Evolutionary conservation across 495 filamentous ascomycete species (phyloP).

Genomic region (Cercophora scortea): DNA sequence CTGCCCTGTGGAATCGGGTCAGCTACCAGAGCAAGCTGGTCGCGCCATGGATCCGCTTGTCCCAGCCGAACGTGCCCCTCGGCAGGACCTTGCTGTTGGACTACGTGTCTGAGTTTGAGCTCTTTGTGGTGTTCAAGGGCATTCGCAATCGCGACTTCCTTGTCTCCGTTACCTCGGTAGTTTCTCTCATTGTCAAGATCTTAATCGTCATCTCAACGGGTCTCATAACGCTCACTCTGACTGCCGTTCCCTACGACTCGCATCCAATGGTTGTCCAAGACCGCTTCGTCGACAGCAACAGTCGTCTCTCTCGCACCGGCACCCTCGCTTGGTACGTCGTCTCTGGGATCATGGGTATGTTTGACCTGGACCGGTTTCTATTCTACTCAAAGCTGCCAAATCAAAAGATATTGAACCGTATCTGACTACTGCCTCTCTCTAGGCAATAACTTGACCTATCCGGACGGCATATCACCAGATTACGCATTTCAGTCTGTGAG

Average conservation of each 20-base stretch:
- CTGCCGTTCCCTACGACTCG: neutral
- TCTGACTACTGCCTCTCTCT: too few species aligned
- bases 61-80: neutral
- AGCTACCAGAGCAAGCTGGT: slow-evolving; percentile 3
- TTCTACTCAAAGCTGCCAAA: too few species aligned
- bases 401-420: too few species aligned
- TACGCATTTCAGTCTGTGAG: slow-evolving; percentile 6
- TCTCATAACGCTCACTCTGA: slow-evolving; percentile 3
- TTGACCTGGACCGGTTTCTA: too few species aligned
- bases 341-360: neutral
- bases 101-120: slow-evolving; percentile 3
- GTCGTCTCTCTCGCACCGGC: neutral
- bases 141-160: slow-evolving; percentile 1
- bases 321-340: slow-evolving; percentile 1
- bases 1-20: neutral
- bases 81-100: slow-evolving; percentile 2
- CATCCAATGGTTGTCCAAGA: neutral
- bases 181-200: slow-evolving; percentile 1
- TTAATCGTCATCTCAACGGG: slow-evolving; percentile 5
- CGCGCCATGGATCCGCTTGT: slow-evolving; percentile 3
- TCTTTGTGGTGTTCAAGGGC: neutral
- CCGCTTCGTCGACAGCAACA: neutral
- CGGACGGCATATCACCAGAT: neutral
- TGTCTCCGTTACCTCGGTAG: neutral
- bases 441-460: slow-evolving; percentile 3